Percentiles rank a stretch among this genome's conserved stretches.
These are phyloP conservation scores for Pulicaria dysenterica DNA, from an alignment of 129 eudicot genomes.

Conservation along the genomic window DNA sequence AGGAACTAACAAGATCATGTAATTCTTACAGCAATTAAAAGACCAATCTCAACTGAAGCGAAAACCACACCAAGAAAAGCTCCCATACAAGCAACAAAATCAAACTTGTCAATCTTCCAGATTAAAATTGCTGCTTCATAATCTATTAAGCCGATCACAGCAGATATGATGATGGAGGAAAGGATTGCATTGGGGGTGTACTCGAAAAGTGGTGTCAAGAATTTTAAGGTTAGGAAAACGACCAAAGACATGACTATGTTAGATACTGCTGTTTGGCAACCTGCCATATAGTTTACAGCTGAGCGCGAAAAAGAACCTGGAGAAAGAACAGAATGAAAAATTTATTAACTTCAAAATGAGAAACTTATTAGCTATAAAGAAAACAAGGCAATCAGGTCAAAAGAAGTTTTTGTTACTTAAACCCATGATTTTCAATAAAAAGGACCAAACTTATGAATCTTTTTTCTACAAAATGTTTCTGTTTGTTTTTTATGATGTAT, in stretches of 20 bases:
- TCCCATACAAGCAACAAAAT: conserved; percentile 87
- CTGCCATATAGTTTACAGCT: conserved; percentile 81
- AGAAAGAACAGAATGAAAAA: conserved; percentile 18
- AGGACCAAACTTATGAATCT: too few species aligned
- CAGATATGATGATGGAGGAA: conserved; percentile 85
- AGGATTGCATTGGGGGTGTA: conserved; percentile 93
- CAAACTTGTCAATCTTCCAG: conserved; percentile 86
- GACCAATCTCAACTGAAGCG: conserved; percentile 83
- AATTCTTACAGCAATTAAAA: conserved; percentile 75
- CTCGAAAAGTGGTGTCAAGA: conserved; percentile 80
- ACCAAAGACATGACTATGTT: conserved; percentile 76
- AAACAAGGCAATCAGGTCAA: too few species aligned
- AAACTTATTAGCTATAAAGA: too few species aligned
- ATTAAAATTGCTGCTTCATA: conserved; percentile 67
- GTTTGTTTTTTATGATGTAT: not conserved
- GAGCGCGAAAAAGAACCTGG: conserved; percentile 83
- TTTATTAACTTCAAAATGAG: not conserved
- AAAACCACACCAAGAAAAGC: conserved; percentile 90
- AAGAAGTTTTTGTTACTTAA: too few species aligned
- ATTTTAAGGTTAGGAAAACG: conserved; percentile 55
- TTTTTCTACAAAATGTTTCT: not conserved
- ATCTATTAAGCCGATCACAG: conserved; percentile 73
- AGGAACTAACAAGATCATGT: not conserved
- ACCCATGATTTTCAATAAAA: too few species aligned
- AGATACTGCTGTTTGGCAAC: conserved; percentile 75